Percentiles rank a stretch among this genome's conserved stretches.
phyloP scores from a whole-genome alignment of 2,329 filamentous ascomycete species.

The Coniella lustricola region DNA sequence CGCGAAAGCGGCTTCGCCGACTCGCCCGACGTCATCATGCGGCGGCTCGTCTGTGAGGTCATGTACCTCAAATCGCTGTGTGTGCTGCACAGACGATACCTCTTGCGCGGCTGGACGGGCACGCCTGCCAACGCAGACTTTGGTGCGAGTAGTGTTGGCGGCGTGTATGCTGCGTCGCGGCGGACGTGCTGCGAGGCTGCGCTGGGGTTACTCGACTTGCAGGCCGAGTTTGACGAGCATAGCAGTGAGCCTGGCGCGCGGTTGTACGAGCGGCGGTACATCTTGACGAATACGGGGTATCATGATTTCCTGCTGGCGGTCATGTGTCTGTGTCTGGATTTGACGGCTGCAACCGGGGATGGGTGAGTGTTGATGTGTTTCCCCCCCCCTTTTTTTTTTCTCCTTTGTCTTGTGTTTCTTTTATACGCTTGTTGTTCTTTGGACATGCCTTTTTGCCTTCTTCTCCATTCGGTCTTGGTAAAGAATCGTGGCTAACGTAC shows the following conservation, averaged over 20 bases:
- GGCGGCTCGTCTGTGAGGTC: slow-evolving; percentile 31
- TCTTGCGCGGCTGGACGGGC: slow-evolving; percentile 18
- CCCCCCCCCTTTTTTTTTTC: too few relatives aligned
- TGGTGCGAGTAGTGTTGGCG: too few relatives aligned
- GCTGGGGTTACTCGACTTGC: slow-evolving; percentile 37
- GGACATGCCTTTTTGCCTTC: too few relatives aligned
- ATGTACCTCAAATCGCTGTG: slow-evolving; percentile 40
- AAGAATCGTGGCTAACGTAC: background rate
- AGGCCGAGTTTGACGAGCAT: slow-evolving; percentile 40
- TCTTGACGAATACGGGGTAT: slow-evolving; percentile 44
- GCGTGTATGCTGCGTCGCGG: slow-evolving; percentile 32
- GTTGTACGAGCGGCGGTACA: slow-evolving; percentile 44
- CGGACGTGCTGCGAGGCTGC: slow-evolving; percentile 36
- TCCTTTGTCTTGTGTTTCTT: too few relatives aligned
- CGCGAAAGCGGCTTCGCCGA: slow-evolving; percentile 28
- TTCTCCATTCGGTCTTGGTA: background rate
- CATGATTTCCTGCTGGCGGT: slow-evolving; percentile 53
- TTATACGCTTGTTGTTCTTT: too few relatives aligned
- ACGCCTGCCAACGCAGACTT: slow-evolving; percentile 30
- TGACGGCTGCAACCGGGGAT: slow-evolving; percentile 32
- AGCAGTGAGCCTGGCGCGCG: slow-evolving; percentile 38
- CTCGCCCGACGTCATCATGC: slow-evolving; percentile 30
- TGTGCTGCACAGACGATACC: slow-evolving; percentile 42
- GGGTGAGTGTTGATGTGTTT: slow-evolving; percentile 24
- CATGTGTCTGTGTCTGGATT: slow-evolving; percentile 51